Evolutionary conservation across 768 basidiomycete genomes (phyloP).

Genomic region (Tricholoma hemisulphureum): DNA sequence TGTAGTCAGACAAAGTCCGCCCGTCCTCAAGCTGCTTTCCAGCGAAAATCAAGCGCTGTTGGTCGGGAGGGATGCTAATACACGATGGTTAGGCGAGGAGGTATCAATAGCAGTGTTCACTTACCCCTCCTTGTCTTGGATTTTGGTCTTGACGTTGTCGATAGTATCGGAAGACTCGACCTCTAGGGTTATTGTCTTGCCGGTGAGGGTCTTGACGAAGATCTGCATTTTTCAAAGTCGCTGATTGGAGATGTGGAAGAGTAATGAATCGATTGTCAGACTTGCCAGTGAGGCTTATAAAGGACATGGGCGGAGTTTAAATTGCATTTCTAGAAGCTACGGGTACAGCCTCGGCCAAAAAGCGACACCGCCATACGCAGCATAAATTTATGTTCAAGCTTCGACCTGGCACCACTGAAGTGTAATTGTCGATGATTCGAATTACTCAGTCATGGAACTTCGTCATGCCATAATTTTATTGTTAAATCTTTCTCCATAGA

Average conservation of each 20-base stretch:
- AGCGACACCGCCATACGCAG: too few relatives aligned
- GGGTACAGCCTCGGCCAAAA: too few relatives aligned
- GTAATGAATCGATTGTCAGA: background rate
- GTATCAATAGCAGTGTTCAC: constrained; percentile 14
- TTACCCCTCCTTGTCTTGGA: constrained; percentile 85
- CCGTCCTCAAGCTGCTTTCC: constrained; percentile 86
- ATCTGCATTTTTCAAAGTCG: constrained; percentile 39
- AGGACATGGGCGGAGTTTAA: constrained; percentile 36
- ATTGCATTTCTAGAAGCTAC: constrained; percentile 11
- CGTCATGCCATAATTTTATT: constrained; percentile 78
- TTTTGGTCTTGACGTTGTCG: constrained; percentile 76
- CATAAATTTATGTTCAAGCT: too few relatives aligned
- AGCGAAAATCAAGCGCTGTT: constrained; percentile 78
- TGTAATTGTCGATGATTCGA: too few relatives aligned
- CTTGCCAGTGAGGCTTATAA: constrained; percentile 19
- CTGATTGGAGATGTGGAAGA: background rate
- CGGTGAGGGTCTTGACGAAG: constrained; percentile 57
- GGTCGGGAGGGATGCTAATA: constrained; percentile 68
- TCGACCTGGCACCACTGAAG: too few relatives aligned
- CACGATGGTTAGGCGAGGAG: constrained; percentile 3
- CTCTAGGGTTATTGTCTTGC: constrained; percentile 78
- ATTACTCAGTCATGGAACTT: constrained; percentile 9
- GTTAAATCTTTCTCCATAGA: constrained; percentile 86
- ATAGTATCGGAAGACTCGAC: constrained; percentile 72
- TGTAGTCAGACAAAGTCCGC: constrained; percentile 67